Evolutionary conservation across 768 basidiomycete genomes (phyloP).

Genomic region (Suillus tomentosus): DNA sequence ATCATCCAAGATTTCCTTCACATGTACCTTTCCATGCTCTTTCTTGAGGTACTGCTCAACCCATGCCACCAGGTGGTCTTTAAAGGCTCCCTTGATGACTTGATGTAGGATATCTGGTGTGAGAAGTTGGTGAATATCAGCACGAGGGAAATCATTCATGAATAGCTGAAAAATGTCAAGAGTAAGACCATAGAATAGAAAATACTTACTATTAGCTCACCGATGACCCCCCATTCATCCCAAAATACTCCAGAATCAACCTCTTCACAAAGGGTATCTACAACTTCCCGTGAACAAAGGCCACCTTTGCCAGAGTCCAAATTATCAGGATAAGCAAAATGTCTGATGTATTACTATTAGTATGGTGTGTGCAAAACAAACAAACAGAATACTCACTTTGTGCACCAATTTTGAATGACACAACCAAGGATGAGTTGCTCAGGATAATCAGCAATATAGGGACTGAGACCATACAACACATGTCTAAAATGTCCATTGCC

Average conservation of each 20-base stretch:
- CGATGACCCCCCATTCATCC: not conserved
- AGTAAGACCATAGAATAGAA: not conserved
- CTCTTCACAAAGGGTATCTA: not conserved
- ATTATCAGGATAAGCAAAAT: conserved; percentile 1
- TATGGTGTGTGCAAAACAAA: fast-evolving
- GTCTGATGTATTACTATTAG: not conserved
- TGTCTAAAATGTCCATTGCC: too few relatives aligned
- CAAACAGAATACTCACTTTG: conserved; percentile 24
- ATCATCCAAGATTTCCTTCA: too few relatives aligned
- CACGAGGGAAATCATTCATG: not conserved
- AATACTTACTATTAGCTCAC: not conserved
- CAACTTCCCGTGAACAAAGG: not conserved
- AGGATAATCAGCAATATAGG: not conserved
- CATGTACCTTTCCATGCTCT: too few relatives aligned
- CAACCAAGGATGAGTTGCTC: not conserved
- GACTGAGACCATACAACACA: not conserved
- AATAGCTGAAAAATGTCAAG: not conserved
- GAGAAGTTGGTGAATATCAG: not conserved
- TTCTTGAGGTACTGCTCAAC: not conserved
- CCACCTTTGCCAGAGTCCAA: not conserved
- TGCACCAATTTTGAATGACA: conserved; percentile 38
- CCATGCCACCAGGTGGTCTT: not conserved
- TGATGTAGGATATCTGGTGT: not conserved
- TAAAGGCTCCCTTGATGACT: not conserved
- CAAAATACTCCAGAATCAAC: not conserved